Conservation (phyloP, 176 grass and related monocot species). For the Hordeum vulgare region DNA sequence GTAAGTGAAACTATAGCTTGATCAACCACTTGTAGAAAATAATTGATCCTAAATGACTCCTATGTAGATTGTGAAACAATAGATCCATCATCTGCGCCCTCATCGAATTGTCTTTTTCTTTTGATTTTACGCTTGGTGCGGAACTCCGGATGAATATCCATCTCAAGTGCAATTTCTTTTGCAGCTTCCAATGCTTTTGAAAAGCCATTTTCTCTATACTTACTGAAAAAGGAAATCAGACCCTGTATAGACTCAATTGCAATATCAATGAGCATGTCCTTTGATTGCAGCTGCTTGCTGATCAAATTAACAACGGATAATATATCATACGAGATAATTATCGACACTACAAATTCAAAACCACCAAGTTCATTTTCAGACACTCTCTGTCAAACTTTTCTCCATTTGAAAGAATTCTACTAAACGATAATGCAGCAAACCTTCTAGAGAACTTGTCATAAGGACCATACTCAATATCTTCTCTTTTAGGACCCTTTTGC, state of each 20-base stretch:
- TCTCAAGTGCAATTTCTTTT: neutral
- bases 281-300: neutral
- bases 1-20: neutral
- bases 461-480: too few species aligned
- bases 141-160: too few species aligned
- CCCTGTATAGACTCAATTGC: neutral
- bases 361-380: too few species aligned
- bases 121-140: neutral
- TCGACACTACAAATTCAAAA: too few species aligned
- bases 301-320: too few species aligned
- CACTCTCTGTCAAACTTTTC: too few species aligned
- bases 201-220: neutral
- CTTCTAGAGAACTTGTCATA: too few species aligned
- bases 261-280: neutral
- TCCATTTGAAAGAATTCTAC: too few species aligned
- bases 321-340: too few species aligned
- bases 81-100: neutral
- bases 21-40: neutral
- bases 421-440: too few species aligned
- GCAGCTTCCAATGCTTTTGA: neutral
- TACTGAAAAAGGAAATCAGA: neutral
- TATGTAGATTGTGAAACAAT: neutral
- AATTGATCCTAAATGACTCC: neutral
- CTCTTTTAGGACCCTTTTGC: too few species aligned
- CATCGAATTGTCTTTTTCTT: neutral